phyloP scores from a whole-genome alignment of 2,329 filamentous ascomycete genomes.

The Colletotrichum musae region DNA sequence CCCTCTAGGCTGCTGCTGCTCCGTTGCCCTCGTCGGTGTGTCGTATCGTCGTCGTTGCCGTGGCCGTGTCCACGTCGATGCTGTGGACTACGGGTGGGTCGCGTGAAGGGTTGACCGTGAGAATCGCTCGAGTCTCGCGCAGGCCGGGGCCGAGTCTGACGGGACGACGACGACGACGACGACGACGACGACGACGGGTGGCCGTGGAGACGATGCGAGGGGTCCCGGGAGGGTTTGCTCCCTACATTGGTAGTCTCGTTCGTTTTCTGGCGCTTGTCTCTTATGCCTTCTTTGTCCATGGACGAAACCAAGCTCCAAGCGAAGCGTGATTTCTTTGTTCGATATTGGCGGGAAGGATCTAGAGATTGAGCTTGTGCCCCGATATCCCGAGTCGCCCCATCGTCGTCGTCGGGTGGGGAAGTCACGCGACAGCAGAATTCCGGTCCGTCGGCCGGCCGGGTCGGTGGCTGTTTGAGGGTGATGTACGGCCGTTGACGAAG shows the following conservation, averaged over 20 bases:
- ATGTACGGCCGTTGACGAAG: not conserved
- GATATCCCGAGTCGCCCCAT: not conserved
- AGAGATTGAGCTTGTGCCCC: not conserved
- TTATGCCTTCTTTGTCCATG: not conserved
- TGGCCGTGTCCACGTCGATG: not conserved
- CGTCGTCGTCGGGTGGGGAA: not conserved
- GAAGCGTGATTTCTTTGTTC: not conserved
- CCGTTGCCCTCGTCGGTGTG: not conserved
- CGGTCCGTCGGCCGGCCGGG: not conserved
- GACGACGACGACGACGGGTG: too few relatives aligned
- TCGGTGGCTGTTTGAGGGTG: constrained; percentile 6
- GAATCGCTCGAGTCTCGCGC: constrained; percentile 19
- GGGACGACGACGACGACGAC: not conserved
- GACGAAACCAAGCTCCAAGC: not conserved
- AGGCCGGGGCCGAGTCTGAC: constrained; percentile 5
- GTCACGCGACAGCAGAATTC: constrained; percentile 1
- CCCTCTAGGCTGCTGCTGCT: not conserved
- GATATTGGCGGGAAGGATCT: not conserved
- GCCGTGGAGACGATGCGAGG: not conserved
- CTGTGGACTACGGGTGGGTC: too few relatives aligned
- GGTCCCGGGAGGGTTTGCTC: not conserved
- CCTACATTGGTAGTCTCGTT: not conserved
- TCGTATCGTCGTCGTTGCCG: not conserved
- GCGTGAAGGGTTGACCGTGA: too few relatives aligned
- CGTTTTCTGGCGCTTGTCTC: not conserved